Base-by-base conservation (phyloP, 2,329 filamentous ascomycete genomes). In the Rhinocladiella mackenziei region DNA sequence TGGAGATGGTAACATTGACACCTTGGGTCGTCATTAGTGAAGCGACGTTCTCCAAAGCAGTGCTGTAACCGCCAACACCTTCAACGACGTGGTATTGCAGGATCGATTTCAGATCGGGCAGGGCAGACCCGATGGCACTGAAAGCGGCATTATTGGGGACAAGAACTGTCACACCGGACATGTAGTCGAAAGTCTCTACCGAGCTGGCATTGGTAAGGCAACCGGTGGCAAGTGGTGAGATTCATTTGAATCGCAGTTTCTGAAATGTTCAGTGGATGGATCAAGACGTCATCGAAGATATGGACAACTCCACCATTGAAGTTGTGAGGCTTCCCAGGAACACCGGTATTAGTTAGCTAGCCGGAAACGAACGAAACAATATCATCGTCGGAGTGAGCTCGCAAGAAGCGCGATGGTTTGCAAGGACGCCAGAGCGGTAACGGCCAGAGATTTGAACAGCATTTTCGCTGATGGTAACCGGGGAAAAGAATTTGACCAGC, bases 21-120 rank as follows among this genome's bases (percentile, higher is more conserved):
- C 77, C 74, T 50, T 78, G 66, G 3, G 72, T 59, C 3, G 68
- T 66, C 9, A 51, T 55, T 28, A 65, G 3, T 20, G 56, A 30
- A 9, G 50, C 65, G 25, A 44, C 45, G 22, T 69, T 69, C 51
- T 71, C 64, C 14, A 55, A 51, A 5, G 76, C 63, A 5, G 70
- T 75, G 64, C 82, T 84, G 46, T 67, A 68, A 1, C 80, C 69
- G 6, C 69, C 69, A 5, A 19, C 32, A 36, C 72, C 73, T 34
- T 70, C 68, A 28, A 86, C 65, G 39, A 85, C 71, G 60, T 87
- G 83, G 64, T 86, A 86, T 18, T 70, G 65, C 26, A 86, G 67
- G 40, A 85, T 71, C 20, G 60, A 61, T 1, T 68, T 60, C 2
- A 84, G 66, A 6, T 77, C 61, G 17, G 61, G 59, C 3, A 80